These are phyloP conservation scores for Fraxinus quadrangulata DNA, from an alignment of 257 asterid genomes.

Conservation along the genomic window DNA sequence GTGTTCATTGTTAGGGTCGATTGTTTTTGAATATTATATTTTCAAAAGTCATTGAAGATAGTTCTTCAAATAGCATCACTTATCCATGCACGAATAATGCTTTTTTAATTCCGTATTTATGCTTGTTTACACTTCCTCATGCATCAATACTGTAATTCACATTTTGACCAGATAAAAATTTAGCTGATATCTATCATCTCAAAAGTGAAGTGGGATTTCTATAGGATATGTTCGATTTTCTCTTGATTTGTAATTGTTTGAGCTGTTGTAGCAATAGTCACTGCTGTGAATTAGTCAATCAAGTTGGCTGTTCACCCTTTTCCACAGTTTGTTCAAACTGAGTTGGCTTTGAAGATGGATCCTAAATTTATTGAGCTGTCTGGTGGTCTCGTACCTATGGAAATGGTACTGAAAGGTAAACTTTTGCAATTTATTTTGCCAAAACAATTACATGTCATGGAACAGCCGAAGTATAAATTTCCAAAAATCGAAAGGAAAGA, in stretches of 20 bases:
- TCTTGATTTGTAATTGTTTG: background rate
- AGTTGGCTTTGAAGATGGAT: constrained; percentile 54
- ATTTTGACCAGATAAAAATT: background rate
- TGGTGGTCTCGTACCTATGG: constrained; percentile 89
- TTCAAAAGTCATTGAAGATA: no score
- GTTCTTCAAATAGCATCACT: no score
- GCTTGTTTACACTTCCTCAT: no score
- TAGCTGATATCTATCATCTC: background rate
- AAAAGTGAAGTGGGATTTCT: background rate
- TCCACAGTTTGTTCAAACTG: constrained; percentile 84
- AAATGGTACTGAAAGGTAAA: constrained; percentile 76
- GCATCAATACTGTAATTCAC: background rate
- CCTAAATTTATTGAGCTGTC: constrained; percentile 36
- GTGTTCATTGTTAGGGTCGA: no score
- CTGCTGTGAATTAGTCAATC: background rate
- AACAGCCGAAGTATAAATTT: background rate
- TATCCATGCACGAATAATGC: no score
- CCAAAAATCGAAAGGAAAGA: background rate
- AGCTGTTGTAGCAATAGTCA: background rate
- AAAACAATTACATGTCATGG: background rate
- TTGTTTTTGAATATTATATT: no score
- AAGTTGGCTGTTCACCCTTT: constrained; percentile 22
- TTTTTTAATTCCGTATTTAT: no score
- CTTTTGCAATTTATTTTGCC: background rate
- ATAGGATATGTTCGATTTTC: background rate